Evolutionary conservation across 2,329 filamentous ascomycete species (phyloP), one percentile per base, ranked within the genome.

Genomic region (Ophiognomonia clavigignenti-juglandacearum): DNA sequence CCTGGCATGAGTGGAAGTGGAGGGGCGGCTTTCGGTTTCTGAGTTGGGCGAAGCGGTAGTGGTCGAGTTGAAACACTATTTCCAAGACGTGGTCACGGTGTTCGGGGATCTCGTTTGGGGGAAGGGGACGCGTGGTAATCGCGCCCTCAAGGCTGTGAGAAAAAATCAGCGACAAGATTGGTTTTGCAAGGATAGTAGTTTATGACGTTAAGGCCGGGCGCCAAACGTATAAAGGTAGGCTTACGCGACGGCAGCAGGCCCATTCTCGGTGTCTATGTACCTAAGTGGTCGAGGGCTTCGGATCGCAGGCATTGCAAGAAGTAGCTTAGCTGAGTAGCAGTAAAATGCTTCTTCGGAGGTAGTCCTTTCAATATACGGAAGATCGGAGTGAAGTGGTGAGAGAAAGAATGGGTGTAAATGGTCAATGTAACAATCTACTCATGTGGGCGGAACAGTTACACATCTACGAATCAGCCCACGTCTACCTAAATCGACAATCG

Each of bases 1-100:
- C 54, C 41, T 64, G 62, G 45, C 59, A 56, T 6, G 61, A 59
- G 41, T 64, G 62, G 27, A 64, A 63, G 46, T 64, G 61, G 7
- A 60, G 45, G 18, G 62, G 61, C 13, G 60, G 60, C 41, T 60
- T 63, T 42, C 45, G 51, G 3, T 4, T n/a, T 31, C 18, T 24
- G 13, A 45, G 24, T 11, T 18, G 23, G 14, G 32, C 20, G n/a
- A 45, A 39, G 13, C 20, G n/a, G 20, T 26, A 27, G 13, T 40
- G 43, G 6, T 39, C 36, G 7, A 39, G 27, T 19, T 31, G 14
- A 11, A 40, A 39, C 3, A 19, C 16, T 6, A 38, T 23, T 24
- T 45, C 43, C 6, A 35, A 45, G 24, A 32, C 24, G 37, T 39
- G 27, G n/a, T 31, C 36, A 6, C 43, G 36, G 11, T 31, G 27